Evolutionary conservation across 305 asterid species (phyloP).

Genomic region (Coffea humblotiana): DNA sequence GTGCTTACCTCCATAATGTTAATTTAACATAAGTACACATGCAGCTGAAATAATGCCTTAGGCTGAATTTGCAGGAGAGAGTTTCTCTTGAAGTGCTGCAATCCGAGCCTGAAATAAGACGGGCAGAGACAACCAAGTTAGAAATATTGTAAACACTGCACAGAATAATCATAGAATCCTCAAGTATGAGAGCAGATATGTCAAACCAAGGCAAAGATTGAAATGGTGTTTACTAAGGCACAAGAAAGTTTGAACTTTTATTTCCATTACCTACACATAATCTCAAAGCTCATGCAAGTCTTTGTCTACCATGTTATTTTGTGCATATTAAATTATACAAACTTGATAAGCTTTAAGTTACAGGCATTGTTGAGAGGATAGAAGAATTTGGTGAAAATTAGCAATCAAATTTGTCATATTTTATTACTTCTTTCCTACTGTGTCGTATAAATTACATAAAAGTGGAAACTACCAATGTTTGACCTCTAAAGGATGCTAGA

Average conservation of each 20-base stretch:
- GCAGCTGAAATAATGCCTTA: slow-evolving; percentile 21
- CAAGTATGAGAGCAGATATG: not conserved
- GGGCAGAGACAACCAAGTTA: not conserved
- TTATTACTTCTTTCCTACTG: not conserved
- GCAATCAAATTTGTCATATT: too few relatives aligned
- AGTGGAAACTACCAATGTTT: not conserved
- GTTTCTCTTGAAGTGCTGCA: slow-evolving; percentile 59
- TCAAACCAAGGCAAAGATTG: not conserved
- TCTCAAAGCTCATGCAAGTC: not conserved
- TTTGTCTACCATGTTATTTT: not conserved
- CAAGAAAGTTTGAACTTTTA: too few relatives aligned
- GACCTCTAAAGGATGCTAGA: not conserved
- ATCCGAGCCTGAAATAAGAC: slow-evolving; percentile 54
- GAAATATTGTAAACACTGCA: not conserved
- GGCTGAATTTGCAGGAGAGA: slow-evolving; percentile 34
- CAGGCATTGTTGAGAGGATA: not conserved
- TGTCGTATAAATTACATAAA: not conserved
- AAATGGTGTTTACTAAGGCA: not conserved
- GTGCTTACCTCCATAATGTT: not conserved
- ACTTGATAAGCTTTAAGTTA: not conserved
- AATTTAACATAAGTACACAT: not conserved
- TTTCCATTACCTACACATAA: not conserved
- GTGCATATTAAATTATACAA: not conserved
- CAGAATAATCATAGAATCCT: not conserved
- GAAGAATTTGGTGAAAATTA: not conserved